Evolutionary conservation across 192 early-diverging fungal species (phyloP), one percentile per base, ranked within the genome.

Genomic region (Gaertneriomyces semiglobifer): DNA sequence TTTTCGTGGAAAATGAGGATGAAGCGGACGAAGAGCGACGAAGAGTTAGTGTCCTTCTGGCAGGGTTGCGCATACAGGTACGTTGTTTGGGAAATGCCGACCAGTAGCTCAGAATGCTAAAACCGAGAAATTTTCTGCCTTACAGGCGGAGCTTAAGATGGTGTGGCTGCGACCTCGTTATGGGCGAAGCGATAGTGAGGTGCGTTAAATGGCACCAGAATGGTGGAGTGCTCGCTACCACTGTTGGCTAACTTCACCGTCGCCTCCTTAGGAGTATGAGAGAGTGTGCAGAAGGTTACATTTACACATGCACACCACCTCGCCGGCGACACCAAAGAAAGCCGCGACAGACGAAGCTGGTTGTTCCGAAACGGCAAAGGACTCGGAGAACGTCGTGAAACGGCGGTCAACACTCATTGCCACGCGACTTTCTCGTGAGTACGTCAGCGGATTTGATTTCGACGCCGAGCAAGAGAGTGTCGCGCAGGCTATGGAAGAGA

Each of bases 1-100:
- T 81, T 45, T 90, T 90, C 84, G 88, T 90, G 14, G 88, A 88
- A 68, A 75, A 85, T 60, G 75, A 63, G 20, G 70, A 75, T 11
- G 88, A 88, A 53, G 80, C 86, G 0, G 81, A 75, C 4, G 83
- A 87, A 20, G 88, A 90, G 71, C 68, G 70, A 51, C 62, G 76
- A 38, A 68, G 87, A 38, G 77, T 88, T 39, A 65, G 57, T 16
- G 77, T 73, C 20, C 74, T 90, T 16, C 58, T 90, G 39, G 73
- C 79, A 20, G 85, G 84, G 47, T 62, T 90, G 63, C 77, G 88
- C 3, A 87, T 90, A 11, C 71, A 76, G 11, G 86, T 58, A 38
- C 4, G 39, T 48, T 14, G 33, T 54, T 65, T 41, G 10, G 14
- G 12, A 33, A 16, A 8, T 25, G 38, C 33, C 38, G 18, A 38